Evolutionary conservation across 2,329 filamentous ascomycete genomes (phyloP).

Genomic region (Triangularia verruculosa): DNA sequence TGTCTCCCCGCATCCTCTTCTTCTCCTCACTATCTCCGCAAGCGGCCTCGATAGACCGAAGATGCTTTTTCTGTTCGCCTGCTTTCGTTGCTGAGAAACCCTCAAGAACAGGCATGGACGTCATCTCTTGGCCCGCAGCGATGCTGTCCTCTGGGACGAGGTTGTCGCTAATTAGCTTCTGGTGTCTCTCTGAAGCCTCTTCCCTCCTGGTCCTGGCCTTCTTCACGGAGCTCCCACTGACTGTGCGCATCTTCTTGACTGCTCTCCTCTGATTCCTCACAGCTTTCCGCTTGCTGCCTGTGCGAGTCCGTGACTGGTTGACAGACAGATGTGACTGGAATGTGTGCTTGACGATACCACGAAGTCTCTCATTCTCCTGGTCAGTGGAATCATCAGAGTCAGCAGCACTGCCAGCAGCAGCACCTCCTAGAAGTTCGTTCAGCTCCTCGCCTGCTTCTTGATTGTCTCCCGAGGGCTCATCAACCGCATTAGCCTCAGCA

Average conservation of each 20-base stretch:
- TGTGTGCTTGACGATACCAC: not conserved
- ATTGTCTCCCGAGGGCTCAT: not conserved
- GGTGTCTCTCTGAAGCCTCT: not conserved
- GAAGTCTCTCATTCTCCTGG: not conserved
- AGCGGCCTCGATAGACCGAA: not conserved
- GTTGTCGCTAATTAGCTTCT: not conserved
- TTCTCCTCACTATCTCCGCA: not conserved
- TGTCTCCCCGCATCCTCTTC: constrained; percentile 1
- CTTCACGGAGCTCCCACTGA: not conserved
- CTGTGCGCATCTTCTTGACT: not conserved
- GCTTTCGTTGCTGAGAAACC: not conserved
- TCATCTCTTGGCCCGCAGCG: not conserved
- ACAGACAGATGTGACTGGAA: too few relatives aligned
- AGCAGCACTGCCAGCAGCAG: not conserved
- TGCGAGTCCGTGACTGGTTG: too few relatives aligned
- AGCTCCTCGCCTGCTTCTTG: not conserved
- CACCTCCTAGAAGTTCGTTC: too few relatives aligned
- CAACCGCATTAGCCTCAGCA: not conserved
- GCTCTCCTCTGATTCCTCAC: not conserved
- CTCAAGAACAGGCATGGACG: not conserved
- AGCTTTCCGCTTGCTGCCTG: not conserved
- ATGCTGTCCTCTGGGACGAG: not conserved
- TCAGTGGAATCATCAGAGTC: not conserved
- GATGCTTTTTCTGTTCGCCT: not conserved
- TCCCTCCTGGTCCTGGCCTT: not conserved